Evolutionary conservation across 768 basidiomycete genomes (phyloP), one percentile per base, ranked within the genome.

Genomic region (Leccinum variicolor): DNA sequence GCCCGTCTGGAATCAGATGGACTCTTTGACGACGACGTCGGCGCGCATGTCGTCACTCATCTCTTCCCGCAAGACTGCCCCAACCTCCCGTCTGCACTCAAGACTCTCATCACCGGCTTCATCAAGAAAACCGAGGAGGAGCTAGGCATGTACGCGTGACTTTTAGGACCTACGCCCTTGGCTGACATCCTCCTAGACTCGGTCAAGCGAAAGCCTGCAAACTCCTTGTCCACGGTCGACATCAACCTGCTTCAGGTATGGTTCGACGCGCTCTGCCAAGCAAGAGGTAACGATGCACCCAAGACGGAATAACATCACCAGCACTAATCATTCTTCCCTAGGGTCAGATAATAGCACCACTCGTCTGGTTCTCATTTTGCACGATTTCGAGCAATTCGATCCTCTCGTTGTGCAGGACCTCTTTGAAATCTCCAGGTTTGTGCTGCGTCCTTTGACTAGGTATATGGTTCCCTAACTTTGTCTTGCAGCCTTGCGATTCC

Each of bases 371-470:
- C 74, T 88, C 9, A 64, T 91, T 13, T 64, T 92, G 21, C 87
- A 90, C 55, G 85, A 89, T 55, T 90, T 92, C 61, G 90, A 92
- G 64, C 82, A 85, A 65, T 82, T 89, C 50, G 87, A 89, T 55
- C 72, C 81, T 0, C 54, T 61, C 2, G 77, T 91, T 3, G 69
- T 92, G 50, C 83, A 86, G 64, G 89, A 92, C 63, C 64, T 90
- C 17, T 82, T 90, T 43, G 79, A 86, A 53, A 84, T 91, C 34
- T 88, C 81, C 76, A 89, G 86, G 89, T 85, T 52, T 59, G 29
- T 67, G 50, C 13, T 29, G 14, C 41, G n/a, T 34, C 36, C 49
- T 36, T 51, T 19, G 2, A 31, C 47, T 39, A 43, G 7, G 19
- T 29, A 13, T 1, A 33, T 14, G 17, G 41, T 25, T 17, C 23